A percentile compares a stretch with the other conserved stretches of the same genome.
These are phyloP conservation scores for Chara braunii DNA, from an alignment of 139 green algal genomes.

Conservation along the genomic window DNA sequence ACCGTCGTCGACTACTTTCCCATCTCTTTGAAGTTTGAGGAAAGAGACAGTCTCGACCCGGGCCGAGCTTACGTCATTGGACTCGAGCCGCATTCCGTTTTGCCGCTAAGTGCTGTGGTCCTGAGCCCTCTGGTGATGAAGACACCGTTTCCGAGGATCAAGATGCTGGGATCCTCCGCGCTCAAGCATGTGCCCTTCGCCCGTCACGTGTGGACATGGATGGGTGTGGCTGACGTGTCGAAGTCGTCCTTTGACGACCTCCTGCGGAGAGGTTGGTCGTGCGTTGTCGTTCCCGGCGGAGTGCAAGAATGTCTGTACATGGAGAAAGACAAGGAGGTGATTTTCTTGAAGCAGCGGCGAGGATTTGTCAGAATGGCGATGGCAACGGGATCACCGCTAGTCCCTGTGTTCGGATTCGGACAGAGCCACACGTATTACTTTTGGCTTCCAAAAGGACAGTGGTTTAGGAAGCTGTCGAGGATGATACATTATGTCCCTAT, in stretches of 20 bases:
- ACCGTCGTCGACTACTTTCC: background rate
- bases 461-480: conserved; percentile 15
- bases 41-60: background rate
- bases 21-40: too few species aligned
- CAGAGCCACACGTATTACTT: conserved; percentile 57
- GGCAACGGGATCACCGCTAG: conserved; percentile 50
- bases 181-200: conserved; percentile 3
- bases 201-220: conserved; percentile 18
- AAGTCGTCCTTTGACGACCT: conserved; percentile 10
- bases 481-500: conserved; percentile 19
- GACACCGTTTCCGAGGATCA: background rate
- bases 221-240: conserved; percentile 15
- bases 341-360: conserved; percentile 55
- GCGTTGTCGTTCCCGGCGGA: conserved; percentile 59
- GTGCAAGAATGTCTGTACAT: conserved; percentile 72
- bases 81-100: conserved; percentile 28
- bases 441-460: conserved; percentile 17
- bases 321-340: conserved; percentile 41
- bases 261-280: conserved; percentile 35
- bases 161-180: background rate
- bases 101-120: conserved; percentile 8
- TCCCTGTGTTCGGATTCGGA: conserved; percentile 80
- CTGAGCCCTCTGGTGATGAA: background rate
- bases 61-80: conserved; percentile 7
- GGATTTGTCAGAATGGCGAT: conserved; percentile 73